Evolutionary conservation across 345 rosid species (phyloP).

Genomic region (Sonneratia caseolaris): DNA sequence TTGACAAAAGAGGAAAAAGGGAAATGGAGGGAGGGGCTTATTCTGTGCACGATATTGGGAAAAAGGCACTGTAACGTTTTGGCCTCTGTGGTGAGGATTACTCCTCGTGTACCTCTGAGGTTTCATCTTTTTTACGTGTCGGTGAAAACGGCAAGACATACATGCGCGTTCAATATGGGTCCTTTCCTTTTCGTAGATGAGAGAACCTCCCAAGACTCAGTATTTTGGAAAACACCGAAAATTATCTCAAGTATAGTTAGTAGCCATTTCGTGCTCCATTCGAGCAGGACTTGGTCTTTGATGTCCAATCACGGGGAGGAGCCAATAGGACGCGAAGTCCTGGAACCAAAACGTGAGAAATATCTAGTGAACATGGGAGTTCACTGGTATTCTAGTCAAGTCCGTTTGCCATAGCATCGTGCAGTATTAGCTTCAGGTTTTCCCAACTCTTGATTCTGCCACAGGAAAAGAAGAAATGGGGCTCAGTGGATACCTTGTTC

Average conservation of each 20-base stretch:
- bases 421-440: no score
- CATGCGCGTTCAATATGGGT: slow-evolving; percentile 19
- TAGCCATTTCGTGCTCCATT: background rate
- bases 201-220: background rate
- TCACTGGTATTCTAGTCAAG: no score
- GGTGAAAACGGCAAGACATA: slow-evolving; percentile 36
- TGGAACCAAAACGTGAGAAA: no score
- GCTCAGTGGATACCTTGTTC: no score
- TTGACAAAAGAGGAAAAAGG: background rate
- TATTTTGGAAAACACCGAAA: background rate
- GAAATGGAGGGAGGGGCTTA: background rate
- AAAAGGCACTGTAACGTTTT: background rate
- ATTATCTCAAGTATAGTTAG: background rate
- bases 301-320: no score
- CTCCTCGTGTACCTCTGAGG: background rate
- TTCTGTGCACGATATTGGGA: background rate
- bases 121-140: slow-evolving; percentile 15
- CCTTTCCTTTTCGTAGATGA: background rate
- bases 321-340: no score
- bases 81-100: background rate
- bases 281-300: no score
- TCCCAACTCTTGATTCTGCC: no score
- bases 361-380: no score
- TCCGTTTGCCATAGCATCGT: no score
- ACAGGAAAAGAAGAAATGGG: no score